These are phyloP conservation scores for Dictyostelium firmibasis DNA, from an alignment of 78 protist species.

Conservation along the genomic window DNA sequence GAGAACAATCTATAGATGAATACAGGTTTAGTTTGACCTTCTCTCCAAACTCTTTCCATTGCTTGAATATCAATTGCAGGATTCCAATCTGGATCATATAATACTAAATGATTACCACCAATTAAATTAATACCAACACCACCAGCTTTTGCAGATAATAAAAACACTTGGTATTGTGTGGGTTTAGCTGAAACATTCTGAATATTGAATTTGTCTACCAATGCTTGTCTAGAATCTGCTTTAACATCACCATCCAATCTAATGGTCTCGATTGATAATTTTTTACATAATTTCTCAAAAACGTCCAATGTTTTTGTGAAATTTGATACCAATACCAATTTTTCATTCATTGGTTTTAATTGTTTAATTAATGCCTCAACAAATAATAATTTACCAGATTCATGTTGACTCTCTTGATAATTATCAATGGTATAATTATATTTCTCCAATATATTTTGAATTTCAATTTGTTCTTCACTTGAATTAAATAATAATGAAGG, in stretches of 20 bases:
- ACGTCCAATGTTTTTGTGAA: slow-evolving; percentile 89
- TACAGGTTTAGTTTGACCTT: slow-evolving; percentile 94
- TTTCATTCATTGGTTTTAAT: not conserved
- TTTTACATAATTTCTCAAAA: slow-evolving; percentile 3
- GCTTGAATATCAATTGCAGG: slow-evolving; percentile 96
- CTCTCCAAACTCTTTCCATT: slow-evolving; percentile 97
- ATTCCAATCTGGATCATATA: slow-evolving; percentile 97
- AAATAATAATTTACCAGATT: slow-evolving; percentile 47
- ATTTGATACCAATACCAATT: slow-evolving; percentile 92
- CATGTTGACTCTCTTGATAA: not conserved
- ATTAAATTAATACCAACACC: slow-evolving; percentile 97
- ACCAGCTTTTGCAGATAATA: slow-evolving; percentile 92
- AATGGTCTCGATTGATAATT: not conserved
- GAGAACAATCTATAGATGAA: slow-evolving; percentile 79
- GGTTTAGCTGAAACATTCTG: not conserved
- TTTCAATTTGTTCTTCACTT: not conserved
- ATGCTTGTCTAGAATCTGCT: slow-evolving; percentile 26
- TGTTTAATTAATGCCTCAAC: not conserved
- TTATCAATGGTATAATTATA: not conserved
- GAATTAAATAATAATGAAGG: slow-evolving; percentile 34
- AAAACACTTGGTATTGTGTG: slow-evolving; percentile 71
- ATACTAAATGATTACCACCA: slow-evolving; percentile 96
- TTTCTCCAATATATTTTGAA: not conserved
- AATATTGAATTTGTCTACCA: slow-evolving; percentile 90
- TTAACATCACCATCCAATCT: slow-evolving; percentile 88